A percentile compares a stretch with the other conserved stretches of the same genome.
These are phyloP conservation scores for Claviceps sp. DNA, from an alignment of 2,329 filamentous ascomycete species.

Conservation along the genomic window DNA sequence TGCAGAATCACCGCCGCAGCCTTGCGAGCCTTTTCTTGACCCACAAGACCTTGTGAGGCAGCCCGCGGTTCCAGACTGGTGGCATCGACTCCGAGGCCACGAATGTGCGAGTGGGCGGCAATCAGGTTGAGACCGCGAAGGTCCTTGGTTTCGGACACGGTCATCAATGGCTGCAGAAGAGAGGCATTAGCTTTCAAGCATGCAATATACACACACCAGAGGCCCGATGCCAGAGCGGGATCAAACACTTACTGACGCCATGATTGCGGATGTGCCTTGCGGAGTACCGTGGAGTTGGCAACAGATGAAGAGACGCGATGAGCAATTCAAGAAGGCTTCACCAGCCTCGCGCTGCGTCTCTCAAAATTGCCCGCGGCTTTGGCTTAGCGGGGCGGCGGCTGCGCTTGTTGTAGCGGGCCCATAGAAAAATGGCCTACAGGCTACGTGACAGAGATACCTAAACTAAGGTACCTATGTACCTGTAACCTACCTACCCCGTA, in stretches of 20 bases:
- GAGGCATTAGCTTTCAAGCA: neutral
- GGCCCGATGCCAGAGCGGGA: neutral
- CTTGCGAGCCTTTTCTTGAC: conserved; percentile 92
- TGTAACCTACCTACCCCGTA: too few species aligned
- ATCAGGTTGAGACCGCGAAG: conserved; percentile 94
- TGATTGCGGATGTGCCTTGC: conserved; percentile 19
- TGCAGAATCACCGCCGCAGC: conserved; percentile 91
- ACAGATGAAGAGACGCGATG: neutral
- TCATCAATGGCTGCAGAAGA: conserved; percentile 43
- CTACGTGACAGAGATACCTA: too few species aligned
- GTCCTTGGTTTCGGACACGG: conserved; percentile 90
- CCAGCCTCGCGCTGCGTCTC: conserved; percentile 1
- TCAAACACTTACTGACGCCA: conserved; percentile 37
- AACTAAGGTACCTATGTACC: too few species aligned
- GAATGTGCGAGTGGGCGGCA: conserved; percentile 95
- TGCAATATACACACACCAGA: neutral
- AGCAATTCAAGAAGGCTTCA: neutral
- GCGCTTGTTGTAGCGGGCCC: conserved; percentile 1
- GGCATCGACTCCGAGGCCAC: conserved; percentile 82
- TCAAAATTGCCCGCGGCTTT: conserved; percentile 3
- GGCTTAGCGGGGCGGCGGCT: neutral
- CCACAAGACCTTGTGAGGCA: conserved; percentile 84
- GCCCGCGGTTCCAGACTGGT: conserved; percentile 79
- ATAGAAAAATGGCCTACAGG: neutral
- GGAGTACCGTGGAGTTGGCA: neutral